Conservation (phyloP, 2,329 filamentous ascomycete genomes). For the Claviceps pazoutovae region DNA sequence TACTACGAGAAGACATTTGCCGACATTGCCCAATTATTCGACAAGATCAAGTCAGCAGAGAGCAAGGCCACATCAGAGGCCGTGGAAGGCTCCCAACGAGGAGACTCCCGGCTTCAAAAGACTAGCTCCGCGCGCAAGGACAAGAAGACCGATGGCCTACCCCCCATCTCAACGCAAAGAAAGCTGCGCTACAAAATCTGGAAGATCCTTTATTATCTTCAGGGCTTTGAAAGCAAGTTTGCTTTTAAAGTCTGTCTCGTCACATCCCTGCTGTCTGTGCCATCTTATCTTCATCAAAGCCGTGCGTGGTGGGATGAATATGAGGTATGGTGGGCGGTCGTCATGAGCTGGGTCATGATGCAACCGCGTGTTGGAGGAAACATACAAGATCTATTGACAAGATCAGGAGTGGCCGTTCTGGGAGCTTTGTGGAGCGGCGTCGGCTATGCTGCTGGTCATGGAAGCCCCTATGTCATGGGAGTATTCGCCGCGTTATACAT, state of each 20-base stretch:
- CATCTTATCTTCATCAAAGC: conserved; percentile 34
- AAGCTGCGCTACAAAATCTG: conserved; percentile 33
- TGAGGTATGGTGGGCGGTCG: conserved; percentile 44
- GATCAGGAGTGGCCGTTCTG: conserved; percentile 33
- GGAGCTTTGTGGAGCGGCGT: conserved; percentile 42
- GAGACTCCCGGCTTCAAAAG: neutral
- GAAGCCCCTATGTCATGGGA: conserved; percentile 41
- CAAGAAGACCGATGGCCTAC: neutral
- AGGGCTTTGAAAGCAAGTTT: conserved; percentile 44
- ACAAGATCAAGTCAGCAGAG: conserved; percentile 26
- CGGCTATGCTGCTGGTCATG: conserved; percentile 34
- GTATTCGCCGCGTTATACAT: conserved; percentile 42
- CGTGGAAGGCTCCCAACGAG: neutral
- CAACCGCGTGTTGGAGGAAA: conserved; percentile 40
- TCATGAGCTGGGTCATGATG: conserved; percentile 42
- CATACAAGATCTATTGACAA: conserved; percentile 40
- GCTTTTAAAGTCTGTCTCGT: conserved; percentile 41
- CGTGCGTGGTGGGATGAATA: conserved; percentile 40
- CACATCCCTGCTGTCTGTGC: conserved; percentile 36
- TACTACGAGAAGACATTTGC: conserved; percentile 31
- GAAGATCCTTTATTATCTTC: conserved; percentile 35
- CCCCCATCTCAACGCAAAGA: conserved; percentile 19
- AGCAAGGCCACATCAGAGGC: conserved; percentile 10
- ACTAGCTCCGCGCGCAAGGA: neutral
- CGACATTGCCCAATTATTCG: conserved; percentile 28